phyloP scores from a whole-genome alignment of 148 eudicot genomes.

The Nepenthes mirabilis region DNA sequence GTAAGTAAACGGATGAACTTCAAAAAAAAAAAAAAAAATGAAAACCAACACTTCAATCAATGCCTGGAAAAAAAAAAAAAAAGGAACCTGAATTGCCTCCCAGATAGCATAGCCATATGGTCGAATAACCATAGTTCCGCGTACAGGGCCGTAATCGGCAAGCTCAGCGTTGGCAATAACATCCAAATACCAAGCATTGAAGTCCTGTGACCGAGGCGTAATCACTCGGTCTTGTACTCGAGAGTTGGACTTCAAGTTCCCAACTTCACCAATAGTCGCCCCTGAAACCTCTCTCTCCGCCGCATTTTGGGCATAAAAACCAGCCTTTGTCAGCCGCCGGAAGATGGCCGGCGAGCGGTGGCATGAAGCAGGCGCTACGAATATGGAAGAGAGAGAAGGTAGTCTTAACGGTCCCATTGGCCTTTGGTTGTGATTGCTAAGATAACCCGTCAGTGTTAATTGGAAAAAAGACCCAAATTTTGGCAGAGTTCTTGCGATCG shows the following conservation, averaged over 20 bases:
- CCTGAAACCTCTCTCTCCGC: constrained; percentile 19
- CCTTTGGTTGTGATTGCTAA: background rate
- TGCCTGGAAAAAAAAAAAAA: background rate
- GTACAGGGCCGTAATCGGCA: constrained; percentile 95
- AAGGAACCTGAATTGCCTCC: constrained; percentile 83
- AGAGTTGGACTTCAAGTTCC: constrained; percentile 18
- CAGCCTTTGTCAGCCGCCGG: constrained; percentile 14
- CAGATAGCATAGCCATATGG: constrained; percentile 98
- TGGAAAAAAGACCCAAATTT: too few relatives aligned
- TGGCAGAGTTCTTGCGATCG: too few relatives aligned
- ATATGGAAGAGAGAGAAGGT: constrained; percentile 25
- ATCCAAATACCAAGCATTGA: constrained; percentile 90
- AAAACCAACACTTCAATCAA: background rate
- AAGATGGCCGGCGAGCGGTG: constrained; percentile 17
- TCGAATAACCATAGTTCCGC: constrained; percentile 97
- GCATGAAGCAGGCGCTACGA: constrained; percentile 19
- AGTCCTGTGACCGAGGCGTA: constrained; percentile 81
- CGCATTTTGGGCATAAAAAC: constrained; percentile 23
- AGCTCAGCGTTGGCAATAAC: constrained; percentile 74
- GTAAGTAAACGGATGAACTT: too few relatives aligned
- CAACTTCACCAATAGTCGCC: constrained; percentile 7
- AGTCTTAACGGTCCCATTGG: constrained; percentile 59
- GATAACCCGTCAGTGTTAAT: too few relatives aligned
- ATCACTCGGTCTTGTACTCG: constrained; percentile 38
- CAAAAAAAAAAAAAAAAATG: background rate